A percentile compares a stretch with the other conserved stretches of the same genome.
These are phyloP conservation scores for Thielaviopsis ethacetica DNA, from an alignment of 2,329 filamentous ascomycete species.

Conservation along the genomic window DNA sequence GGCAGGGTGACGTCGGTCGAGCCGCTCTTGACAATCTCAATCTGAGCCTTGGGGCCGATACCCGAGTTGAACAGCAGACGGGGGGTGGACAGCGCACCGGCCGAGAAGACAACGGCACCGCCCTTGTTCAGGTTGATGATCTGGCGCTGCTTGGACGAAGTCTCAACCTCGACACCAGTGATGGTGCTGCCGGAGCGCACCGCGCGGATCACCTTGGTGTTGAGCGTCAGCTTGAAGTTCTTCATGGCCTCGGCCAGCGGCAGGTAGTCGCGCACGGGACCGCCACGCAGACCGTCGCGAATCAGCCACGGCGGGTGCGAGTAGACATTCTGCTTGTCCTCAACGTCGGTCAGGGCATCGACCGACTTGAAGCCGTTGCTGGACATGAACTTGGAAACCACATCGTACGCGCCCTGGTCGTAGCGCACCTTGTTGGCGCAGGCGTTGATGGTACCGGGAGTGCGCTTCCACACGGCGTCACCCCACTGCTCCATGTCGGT, in stretches of 20 bases:
- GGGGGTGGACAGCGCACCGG: slow-evolving; percentile 48
- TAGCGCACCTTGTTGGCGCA: slow-evolving; percentile 51
- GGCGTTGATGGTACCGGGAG: slow-evolving; percentile 50
- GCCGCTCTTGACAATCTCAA: slow-evolving; percentile 33
- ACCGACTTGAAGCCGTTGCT: slow-evolving; percentile 42
- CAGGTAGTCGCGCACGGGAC: slow-evolving; percentile 56
- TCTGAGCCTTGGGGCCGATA: slow-evolving; percentile 47
- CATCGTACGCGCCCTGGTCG: slow-evolving; percentile 46
- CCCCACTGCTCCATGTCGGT: slow-evolving; percentile 43
- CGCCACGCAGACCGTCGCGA: slow-evolving; percentile 46
- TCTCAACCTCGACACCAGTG: slow-evolving; percentile 50
- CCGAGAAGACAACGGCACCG: slow-evolving; percentile 40
- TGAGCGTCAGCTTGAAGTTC: slow-evolving; percentile 52
- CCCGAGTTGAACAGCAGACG: slow-evolving; percentile 52
- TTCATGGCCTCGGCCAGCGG: slow-evolving; percentile 38
- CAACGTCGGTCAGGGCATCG: slow-evolving; percentile 41
- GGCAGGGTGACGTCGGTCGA: slow-evolving; percentile 35
- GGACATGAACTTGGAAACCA: slow-evolving; percentile 43
- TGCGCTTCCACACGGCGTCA: slow-evolving; percentile 48
- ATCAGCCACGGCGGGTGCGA: slow-evolving; percentile 52
- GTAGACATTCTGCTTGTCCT: slow-evolving; percentile 49
- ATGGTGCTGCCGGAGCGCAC: slow-evolving; percentile 45
- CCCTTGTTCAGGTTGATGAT: slow-evolving; percentile 22
- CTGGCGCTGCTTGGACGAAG: slow-evolving; percentile 33
- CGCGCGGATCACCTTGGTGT: slow-evolving; percentile 49